Evolutionary conservation across 805 yeast species (phyloP).

Genomic region (Isabelozyma heimii): DNA sequence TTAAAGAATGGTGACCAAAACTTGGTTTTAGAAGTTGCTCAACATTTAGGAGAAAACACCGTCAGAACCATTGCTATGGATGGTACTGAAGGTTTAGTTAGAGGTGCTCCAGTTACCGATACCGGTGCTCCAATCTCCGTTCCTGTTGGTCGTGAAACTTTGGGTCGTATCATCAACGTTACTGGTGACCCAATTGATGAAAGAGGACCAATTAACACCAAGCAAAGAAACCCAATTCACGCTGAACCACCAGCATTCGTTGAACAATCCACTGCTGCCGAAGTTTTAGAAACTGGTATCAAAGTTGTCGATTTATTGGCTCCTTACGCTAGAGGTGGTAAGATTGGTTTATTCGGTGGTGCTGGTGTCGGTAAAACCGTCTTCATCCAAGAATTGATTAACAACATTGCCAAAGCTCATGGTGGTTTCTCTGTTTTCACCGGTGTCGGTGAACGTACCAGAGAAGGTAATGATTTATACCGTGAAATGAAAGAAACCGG

Average conservation of each 20-base stretch:
- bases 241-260: conserved; percentile 96
- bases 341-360: conserved; percentile 99
- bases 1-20: conserved; percentile 74
- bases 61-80: conserved; percentile 99
- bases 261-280: conserved; percentile 97
- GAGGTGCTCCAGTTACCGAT: conserved; percentile 90
- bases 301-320: conserved; percentile 99
- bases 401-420: conserved; percentile 99
- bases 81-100: conserved; percentile 99
- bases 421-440: conserved; percentile 99
- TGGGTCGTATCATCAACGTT: conserved; percentile 98
- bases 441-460: conserved; percentile 99
- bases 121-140: conserved; percentile 99
- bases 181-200: conserved; percentile 99
- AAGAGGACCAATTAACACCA: conserved; percentile 96
- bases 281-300: conserved; percentile 98
- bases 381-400: conserved; percentile 98
- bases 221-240: conserved; percentile 95
- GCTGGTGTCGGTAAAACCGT: conserved; percentile 99
- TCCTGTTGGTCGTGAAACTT: conserved; percentile 98
- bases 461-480: conserved; percentile 99
- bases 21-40: conserved; percentile 96
- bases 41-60: conserved; percentile 99
- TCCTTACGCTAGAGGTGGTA: conserved; percentile 99
- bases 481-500: conserved; percentile 99